Base-by-base conservation (phyloP, 345 rosid genomes). In the Draba incana region DNA sequence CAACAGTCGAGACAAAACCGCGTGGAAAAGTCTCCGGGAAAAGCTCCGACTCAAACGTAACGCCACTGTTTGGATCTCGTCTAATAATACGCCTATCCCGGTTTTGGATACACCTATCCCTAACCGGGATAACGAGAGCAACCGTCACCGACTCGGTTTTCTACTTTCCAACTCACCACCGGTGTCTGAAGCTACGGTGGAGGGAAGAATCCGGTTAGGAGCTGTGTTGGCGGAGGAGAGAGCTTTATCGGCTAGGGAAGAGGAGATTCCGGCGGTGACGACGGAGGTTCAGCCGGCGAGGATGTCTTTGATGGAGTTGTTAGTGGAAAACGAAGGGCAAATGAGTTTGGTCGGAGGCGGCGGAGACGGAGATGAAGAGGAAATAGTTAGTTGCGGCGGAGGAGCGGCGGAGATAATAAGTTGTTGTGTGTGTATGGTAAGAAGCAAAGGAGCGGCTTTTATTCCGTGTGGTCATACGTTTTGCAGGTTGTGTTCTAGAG, bases 391-490 rank as follows among this genome's bases (percentile, higher is more conserved):
- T 24, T 20, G 62, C 53, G 43, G 47, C 23, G 30, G 77, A 8
- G 72, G 78, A 71, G 10, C 39, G 83, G 76, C 62, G 0, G 77
- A 57, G 3, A 82, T 79, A 77, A 52, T 65, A 23, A 50, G 49
- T 12, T 91, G 99, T 80, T 88, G 99, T 75, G 96, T 94, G 67
- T 94, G 99, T 85, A 91, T 94, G 99, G 84, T 91, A 54, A 86
- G 97, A 81, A 88, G 85, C 57, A 94, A 87, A 82, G 96, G 99
- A 3, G 85, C 99, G 42, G 97, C 99, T 15, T 90, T 94, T 80
- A 87, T 94, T 25, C 99, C 99, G 2, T 94, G 99, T 11, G 97
- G 97, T 11, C 99, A 94, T 70, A 91, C 95, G 0, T 94, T 90
- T 71, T 94, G 99, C 74, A 81, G 99, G 65, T 15, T 91, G 62